phyloP scores from a whole-genome alignment of 306 rosid species.

The Malus domestica region DNA sequence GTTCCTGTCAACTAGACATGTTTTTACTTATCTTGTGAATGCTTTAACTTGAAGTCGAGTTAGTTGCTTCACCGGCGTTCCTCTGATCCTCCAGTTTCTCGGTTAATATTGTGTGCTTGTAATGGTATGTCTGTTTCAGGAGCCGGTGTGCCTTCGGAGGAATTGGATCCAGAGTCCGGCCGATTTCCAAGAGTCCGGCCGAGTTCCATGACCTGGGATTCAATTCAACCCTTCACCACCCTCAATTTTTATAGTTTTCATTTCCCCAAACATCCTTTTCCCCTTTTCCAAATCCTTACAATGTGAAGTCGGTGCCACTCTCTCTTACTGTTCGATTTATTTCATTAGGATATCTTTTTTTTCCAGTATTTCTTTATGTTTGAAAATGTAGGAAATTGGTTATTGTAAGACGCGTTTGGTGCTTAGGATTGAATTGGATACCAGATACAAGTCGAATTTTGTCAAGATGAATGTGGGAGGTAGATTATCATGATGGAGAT shows the following conservation, averaged over 20 bases:
- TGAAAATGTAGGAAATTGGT: background rate
- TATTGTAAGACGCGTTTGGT: too few species aligned
- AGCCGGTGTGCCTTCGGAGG: background rate
- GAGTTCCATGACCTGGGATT: background rate
- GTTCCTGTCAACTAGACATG: too few species aligned
- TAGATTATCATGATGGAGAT: too few species aligned
- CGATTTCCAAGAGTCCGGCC: background rate
- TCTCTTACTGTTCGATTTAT: background rate
- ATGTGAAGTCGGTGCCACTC: too few species aligned
- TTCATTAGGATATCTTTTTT: background rate
- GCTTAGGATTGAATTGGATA: too few species aligned
- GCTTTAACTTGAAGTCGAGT: background rate
- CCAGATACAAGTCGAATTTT: too few species aligned
- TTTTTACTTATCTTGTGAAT: background rate
- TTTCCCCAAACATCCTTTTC: background rate
- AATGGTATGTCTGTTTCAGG: slow-evolving; percentile 1
- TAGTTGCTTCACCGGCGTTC: background rate
- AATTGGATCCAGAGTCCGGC: background rate
- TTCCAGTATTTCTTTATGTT: background rate
- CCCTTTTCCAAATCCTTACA: background rate
- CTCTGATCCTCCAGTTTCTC: background rate
- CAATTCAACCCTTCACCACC: background rate
- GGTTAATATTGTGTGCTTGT: background rate
- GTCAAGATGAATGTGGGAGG: too few species aligned
- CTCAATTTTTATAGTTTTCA: background rate